Evolutionary conservation across 495 filamentous ascomycete species (phyloP), one percentile per base, ranked within the genome.

Genomic region (Emericellopsis terricola): DNA sequence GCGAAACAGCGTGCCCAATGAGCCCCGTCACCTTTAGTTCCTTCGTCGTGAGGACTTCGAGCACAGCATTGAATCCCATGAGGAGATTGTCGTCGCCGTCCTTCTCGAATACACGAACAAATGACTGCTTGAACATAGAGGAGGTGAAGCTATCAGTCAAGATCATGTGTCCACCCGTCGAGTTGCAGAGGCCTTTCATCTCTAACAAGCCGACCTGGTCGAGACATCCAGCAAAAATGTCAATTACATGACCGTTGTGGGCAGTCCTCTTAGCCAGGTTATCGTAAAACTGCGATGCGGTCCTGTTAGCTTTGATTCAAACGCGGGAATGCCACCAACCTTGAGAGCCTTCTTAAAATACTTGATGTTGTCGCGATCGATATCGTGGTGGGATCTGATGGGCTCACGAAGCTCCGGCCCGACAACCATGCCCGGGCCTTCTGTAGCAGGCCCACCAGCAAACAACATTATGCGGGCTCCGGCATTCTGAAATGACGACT

Each of bases 341-440:
- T 96, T 99, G 10, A 93, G 56, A 29, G 91, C 89, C 57, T 96
- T 96, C 68, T 99, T 99, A 61, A 92, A 96, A 53, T 96, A 94
- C 55, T 96, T 99, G 62, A 94, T 93, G 47, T 94, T 94, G 50
- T 99, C 91, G 26, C 83, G 73, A 47, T 99, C 91, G 51, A 99
- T 99, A 45, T 99, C 91, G 50, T 99, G 91, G 60, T 99, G 91
- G 21, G 91, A 96, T 47, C 91, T 77, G 38, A 99, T 96, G 11
- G 91, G 84, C 51, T 99, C 91, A 53, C 85, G 78, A 41, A 99
- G 57, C 55, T 99, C 91, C n/a, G 86, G 84, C 0, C 85, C 84
- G 53, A 99, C 89, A 23, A 99, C 91, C 65, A 91, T 78, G 33
- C 91, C 91, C 10, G 89, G 91, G 0, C 91, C 91, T 57, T 96